phyloP scores from a whole-genome alignment of 1,139 yeast genomes.

The Hemisphaericaspora lyxosophila region DNA sequence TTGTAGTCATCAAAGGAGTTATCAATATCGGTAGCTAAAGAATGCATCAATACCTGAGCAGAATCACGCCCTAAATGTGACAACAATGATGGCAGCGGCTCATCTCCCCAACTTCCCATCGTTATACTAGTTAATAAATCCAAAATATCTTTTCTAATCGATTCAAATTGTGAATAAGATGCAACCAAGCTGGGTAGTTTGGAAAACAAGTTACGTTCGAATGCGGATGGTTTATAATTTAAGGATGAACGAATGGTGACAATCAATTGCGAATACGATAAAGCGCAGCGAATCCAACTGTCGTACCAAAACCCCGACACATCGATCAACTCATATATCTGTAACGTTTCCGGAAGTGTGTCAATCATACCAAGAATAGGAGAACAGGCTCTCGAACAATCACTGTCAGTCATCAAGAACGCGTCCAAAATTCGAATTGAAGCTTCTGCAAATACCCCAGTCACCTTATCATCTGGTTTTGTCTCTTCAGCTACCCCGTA shows the following conservation, averaged over 20 bases:
- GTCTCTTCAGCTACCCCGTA: slow-evolving; percentile 56
- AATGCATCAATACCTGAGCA: slow-evolving; percentile 58
- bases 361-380: slow-evolving; percentile 58
- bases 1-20: slow-evolving; percentile 57
- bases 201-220: slow-evolving; percentile 62
- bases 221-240: slow-evolving; percentile 54
- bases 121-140: slow-evolving; percentile 63
- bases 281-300: slow-evolving; percentile 43
- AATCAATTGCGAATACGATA: slow-evolving; percentile 42
- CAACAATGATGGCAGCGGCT: slow-evolving; percentile 69
- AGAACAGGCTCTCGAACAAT: slow-evolving; percentile 51
- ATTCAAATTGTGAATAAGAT: slow-evolving; percentile 52
- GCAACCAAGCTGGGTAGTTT: slow-evolving; percentile 58
- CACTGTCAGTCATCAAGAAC: slow-evolving; percentile 55
- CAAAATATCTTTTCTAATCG: slow-evolving; percentile 53
- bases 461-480: slow-evolving; percentile 40
- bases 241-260: slow-evolving; percentile 56
- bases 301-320: slow-evolving; percentile 40
- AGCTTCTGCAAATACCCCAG: slow-evolving; percentile 51
- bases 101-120: slow-evolving; percentile 55
- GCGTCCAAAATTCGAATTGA: slow-evolving; percentile 51
- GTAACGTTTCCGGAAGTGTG: slow-evolving; percentile 37
- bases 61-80: slow-evolving; percentile 73
- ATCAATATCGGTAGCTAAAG: slow-evolving; percentile 60
- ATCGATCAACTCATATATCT: slow-evolving; percentile 44